Conservation (phyloP, 176 grass and related monocot genomes). For the Pharus latifolius region DNA sequence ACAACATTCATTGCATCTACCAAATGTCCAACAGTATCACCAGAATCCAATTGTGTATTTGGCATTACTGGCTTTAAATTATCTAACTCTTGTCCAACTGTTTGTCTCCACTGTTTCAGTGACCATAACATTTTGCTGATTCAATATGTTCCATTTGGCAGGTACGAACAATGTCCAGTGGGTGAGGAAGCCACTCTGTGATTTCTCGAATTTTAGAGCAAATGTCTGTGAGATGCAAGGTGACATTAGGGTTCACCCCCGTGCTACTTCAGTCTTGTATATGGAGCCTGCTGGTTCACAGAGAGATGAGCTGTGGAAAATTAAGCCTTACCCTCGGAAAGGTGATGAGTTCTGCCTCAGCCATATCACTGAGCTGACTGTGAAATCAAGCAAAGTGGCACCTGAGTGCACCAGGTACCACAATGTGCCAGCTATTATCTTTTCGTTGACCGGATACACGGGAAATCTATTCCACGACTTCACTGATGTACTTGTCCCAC, state of each 20-base stretch:
- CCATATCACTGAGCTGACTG: conserved; percentile 38
- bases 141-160: background rate
- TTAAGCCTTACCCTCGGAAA: conserved; percentile 75
- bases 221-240: conserved; percentile 56
- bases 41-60: no score
- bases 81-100: background rate
- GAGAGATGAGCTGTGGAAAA: conserved; percentile 42
- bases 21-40: no score
- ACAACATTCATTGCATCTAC: no score
- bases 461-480: conserved; percentile 76
- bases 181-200: conserved; percentile 34
- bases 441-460: conserved; percentile 41
- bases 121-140: background rate
- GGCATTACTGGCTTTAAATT: no score
- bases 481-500: conserved; percentile 66
- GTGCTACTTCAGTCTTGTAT: conserved; percentile 25
- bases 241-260: conserved; percentile 43
- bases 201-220: conserved; percentile 41
- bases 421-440: conserved; percentile 41
- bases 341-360: conserved; percentile 49
- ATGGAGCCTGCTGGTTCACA: conserved; percentile 14
- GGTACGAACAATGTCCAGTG: background rate
- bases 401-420: conserved; percentile 49
- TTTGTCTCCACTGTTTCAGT: background rate
- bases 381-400: conserved; percentile 34